Percentiles rank a stretch among this genome's conserved stretches.
These are phyloP conservation scores for Lodderomyces oxycetoniae DNA, from an alignment of 1,139 yeast genomes.

Conservation along the genomic window DNA sequence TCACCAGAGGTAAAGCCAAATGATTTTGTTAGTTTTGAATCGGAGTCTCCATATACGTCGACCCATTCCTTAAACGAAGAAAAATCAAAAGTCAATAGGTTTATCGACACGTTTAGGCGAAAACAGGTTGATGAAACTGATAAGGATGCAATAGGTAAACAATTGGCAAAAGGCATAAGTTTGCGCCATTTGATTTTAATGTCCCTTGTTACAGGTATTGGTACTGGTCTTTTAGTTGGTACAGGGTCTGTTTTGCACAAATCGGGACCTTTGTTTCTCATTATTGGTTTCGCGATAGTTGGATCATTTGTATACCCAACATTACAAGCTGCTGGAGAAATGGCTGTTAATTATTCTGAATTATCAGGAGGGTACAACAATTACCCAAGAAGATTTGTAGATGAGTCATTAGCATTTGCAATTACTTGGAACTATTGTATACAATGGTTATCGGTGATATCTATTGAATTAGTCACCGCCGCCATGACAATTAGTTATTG, in stretches of 20 bases:
- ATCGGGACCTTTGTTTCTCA: constrained; percentile 34
- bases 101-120: constrained; percentile 30
- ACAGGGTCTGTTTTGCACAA: constrained; percentile 29
- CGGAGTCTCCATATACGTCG: constrained; percentile 12
- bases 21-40: constrained; percentile 10
- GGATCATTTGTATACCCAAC: constrained; percentile 39
- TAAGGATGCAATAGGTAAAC: constrained; percentile 24
- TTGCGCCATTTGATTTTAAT: constrained; percentile 33
- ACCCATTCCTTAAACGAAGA: constrained; percentile 4
- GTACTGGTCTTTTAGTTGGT: constrained; percentile 41
- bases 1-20: constrained; percentile 8
- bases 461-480: constrained; percentile 40
- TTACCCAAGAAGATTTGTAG: constrained; percentile 36
- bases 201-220: constrained; percentile 39
- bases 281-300: constrained; percentile 35
- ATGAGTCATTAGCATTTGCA: constrained; percentile 36
- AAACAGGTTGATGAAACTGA: constrained; percentile 17
- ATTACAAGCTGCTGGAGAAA: constrained; percentile 40
- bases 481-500: constrained; percentile 35
- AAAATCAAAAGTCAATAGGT: constrained; percentile 19
- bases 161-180: constrained; percentile 30
- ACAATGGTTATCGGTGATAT: constrained; percentile 39
- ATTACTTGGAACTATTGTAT: constrained; percentile 42
- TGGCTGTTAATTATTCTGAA: constrained; percentile 37
- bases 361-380: constrained; percentile 40